Evolutionary conservation across 1,139 yeast species (phyloP), one percentile per base, ranked within the genome.

Genomic region (Suhomyces taliae): DNA sequence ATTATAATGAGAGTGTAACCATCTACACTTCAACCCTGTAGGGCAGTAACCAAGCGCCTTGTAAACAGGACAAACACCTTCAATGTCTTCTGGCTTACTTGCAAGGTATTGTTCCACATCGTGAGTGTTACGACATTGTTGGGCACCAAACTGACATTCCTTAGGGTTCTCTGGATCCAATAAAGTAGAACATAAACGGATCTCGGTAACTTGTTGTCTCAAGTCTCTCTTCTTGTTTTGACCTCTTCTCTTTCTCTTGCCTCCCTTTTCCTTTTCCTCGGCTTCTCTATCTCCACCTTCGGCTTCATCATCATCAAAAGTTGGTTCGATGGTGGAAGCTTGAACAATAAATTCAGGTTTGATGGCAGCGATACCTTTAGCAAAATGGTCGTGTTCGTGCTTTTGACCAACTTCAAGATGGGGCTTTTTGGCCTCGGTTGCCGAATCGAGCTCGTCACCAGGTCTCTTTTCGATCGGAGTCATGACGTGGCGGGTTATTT

Each of bases 201-300:
- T 67, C 7, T 74, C 76, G 52, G 87, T 96, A 50, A 78, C 81
- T 27, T 69, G 74, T 65, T 90, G 97, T 48, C 78, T 79, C 56
- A 90, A 75, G 55, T 88, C 93, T 58, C 99, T 77, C 54, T 83
- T 82, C 66, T 93, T 91, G 67, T 93, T 93, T 69, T 93, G 98
- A 1, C 99, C 99, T 44, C 91, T 74, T 49, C 69, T 65, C 67
- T 79, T 78, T 64, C 80, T 77, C 36, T 51, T 51, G 44, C 61
- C 62, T 15, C 60, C 60, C 36, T 56, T 60, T 26, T 55, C 55
- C 43, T 46, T 55, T 40, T 66, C 70, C 54, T 73, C 73, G 12
- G 59, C 63, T 14, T 53, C 64, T 48, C 75, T 64, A 47, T 72
- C 76, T 27, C 77, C 78, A 36, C 71, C 77, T 50, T 74, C 81